phyloP scores from a whole-genome alignment of 768 basidiomycete species.

The Phanerochaete carnosa region DNA sequence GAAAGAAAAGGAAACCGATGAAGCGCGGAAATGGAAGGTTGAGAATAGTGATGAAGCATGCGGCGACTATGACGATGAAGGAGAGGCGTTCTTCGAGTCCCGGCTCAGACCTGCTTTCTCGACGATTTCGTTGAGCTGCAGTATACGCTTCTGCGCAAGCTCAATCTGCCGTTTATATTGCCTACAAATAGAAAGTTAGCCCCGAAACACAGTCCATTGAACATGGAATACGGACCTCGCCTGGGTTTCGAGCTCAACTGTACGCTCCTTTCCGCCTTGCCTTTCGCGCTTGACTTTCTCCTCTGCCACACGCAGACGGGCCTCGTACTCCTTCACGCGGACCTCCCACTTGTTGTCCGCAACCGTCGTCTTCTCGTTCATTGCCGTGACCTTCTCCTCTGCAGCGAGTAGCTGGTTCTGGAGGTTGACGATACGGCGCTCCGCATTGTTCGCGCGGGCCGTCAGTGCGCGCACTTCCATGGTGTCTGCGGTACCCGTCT shows the following conservation, averaged over 20 bases:
- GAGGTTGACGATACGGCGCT: conserved; percentile 73
- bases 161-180: conserved; percentile 76
- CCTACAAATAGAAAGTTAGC: conserved; percentile 35
- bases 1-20: not conserved
- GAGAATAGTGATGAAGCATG: not conserved
- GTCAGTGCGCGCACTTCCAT: conserved; percentile 68
- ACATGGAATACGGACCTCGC: conserved; percentile 49
- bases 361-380: conserved; percentile 66
- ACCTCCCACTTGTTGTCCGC: conserved; percentile 93
- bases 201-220: not conserved
- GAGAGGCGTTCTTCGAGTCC: not conserved
- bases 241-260: conserved; percentile 65
- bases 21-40: not conserved
- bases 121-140: conserved; percentile 51
- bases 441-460: conserved; percentile 76
- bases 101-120: conserved; percentile 18
- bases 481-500: conserved; percentile 50
- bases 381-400: conserved; percentile 78
- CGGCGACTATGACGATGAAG: not conserved
- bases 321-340: conserved; percentile 87
- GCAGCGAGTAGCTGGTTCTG: conserved; percentile 80
- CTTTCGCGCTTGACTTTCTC: conserved; percentile 91
- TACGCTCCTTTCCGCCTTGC: conserved; percentile 89
- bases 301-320: conserved; percentile 73
- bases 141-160: conserved; percentile 70